Evolutionary conservation across 352 stramenopile species (phyloP).

Genomic region (Aphanomyces astaci): DNA sequence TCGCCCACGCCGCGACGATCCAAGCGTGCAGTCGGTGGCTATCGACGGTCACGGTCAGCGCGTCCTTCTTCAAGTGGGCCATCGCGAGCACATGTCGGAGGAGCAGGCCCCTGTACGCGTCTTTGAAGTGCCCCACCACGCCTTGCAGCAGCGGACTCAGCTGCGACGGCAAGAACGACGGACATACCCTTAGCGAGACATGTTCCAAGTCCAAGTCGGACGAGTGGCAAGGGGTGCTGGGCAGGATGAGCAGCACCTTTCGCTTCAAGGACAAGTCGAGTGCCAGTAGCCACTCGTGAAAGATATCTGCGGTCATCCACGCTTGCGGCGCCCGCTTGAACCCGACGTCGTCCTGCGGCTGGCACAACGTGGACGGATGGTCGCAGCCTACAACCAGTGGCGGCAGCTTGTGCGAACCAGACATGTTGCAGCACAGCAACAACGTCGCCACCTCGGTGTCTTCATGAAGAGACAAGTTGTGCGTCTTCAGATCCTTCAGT

Average conservation of each 20-base stretch:
- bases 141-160: conserved; percentile 11
- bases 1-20: conserved; percentile 3
- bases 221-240: conserved; percentile 21
- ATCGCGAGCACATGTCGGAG: conserved; percentile 10
- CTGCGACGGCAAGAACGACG: conserved; percentile 8
- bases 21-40: conserved; percentile 5
- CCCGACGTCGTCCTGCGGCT: background rate
- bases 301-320: conserved; percentile 63
- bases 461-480: conserved; percentile 19
- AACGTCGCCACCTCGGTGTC: conserved; percentile 19
- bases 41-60: background rate
- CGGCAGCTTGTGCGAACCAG: conserved; percentile 14
- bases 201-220: conserved; percentile 18
- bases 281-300: conserved; percentile 67
- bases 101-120: conserved; percentile 5
- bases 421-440: conserved; percentile 17
- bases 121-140: conserved; percentile 13
- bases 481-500: conserved; percentile 8
- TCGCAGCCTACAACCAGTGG: conserved; percentile 4
- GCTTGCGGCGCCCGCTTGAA: conserved; percentile 25
- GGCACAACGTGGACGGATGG: no score
- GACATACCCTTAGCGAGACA: conserved; percentile 14
- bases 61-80: conserved; percentile 6
- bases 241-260: conserved; percentile 53
- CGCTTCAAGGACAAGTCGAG: conserved; percentile 75